Evolutionary conservation across 352 stramenopile species (phyloP).

Genomic region (Phytopythium litorale): DNA sequence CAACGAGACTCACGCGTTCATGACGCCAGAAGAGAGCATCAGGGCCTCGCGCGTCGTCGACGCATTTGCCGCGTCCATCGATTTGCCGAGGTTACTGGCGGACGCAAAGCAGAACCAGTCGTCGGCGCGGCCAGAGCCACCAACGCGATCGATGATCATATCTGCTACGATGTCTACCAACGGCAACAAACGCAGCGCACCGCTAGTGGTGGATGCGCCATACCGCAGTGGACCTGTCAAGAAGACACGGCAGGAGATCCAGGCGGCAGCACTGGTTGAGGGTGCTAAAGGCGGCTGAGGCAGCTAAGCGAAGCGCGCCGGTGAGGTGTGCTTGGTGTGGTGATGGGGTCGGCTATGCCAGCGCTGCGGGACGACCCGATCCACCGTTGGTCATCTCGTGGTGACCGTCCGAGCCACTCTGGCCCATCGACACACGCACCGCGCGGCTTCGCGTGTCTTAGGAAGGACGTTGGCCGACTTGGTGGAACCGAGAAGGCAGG

Average conservation of each 20-base stretch:
- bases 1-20: constrained; percentile 20
- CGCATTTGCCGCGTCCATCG: constrained; percentile 28
- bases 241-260: constrained; percentile 34
- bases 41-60: constrained; percentile 35
- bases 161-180: neutral
- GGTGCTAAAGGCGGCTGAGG: constrained; percentile 27
- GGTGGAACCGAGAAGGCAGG: neutral
- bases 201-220: neutral
- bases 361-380: neutral
- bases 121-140: constrained; percentile 1
- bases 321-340: neutral
- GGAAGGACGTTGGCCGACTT: neutral
- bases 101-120: constrained; percentile 21
- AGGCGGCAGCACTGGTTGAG: constrained; percentile 26
- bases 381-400: neutral
- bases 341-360: neutral
- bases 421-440: neutral
- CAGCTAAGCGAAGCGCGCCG: neutral
- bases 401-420: neutral
- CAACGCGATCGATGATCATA: neutral
- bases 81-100: constrained; percentile 33
- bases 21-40: constrained; percentile 18
- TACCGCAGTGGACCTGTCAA: neutral
- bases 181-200: neutral
- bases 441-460: neutral